These are phyloP conservation scores for Penicillium psychrosexuale DNA, from an alignment of 2,329 filamentous ascomycete species.

Conservation along the genomic window DNA sequence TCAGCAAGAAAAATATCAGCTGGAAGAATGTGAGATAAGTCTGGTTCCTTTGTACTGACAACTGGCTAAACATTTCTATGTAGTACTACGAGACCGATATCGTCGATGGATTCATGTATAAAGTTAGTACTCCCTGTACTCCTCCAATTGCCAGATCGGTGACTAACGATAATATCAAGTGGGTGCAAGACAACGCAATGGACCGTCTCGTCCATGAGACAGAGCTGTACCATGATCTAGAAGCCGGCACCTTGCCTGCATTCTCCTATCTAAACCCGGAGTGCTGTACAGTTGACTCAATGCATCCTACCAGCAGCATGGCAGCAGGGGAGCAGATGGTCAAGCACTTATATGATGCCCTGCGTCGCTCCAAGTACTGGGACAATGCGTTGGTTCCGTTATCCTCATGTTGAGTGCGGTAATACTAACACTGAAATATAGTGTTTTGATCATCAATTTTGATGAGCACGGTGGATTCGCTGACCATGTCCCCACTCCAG, in stretches of 20 bases:
- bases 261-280: conserved; percentile 54
- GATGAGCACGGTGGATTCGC: conserved; percentile 44
- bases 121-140: conserved; percentile 12
- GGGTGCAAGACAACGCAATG: conserved; percentile 39
- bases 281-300: conserved; percentile 36
- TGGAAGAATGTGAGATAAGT: conserved; percentile 36
- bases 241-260: conserved; percentile 63
- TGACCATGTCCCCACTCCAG: conserved; percentile 40
- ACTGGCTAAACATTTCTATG: neutral
- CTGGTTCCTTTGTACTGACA: neutral
- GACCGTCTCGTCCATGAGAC: conserved; percentile 30
- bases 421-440: conserved; percentile 7
- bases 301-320: conserved; percentile 42
- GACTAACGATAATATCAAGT: conserved; percentile 18
- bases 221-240: conserved; percentile 64
- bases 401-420: neutral
- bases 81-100: conserved; percentile 42
- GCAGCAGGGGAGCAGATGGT: conserved; percentile 40
- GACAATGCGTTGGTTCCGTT: conserved; percentile 28
- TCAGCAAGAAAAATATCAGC: conserved; percentile 35
- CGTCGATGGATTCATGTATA: conserved; percentile 38
- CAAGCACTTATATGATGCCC: conserved; percentile 44
- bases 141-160: neutral
- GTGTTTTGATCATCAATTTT: conserved; percentile 41
- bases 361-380: conserved; percentile 42